phyloP scores from a whole-genome alignment of 2,329 filamentous ascomycete genomes.

The Diplodia scrobiculata region DNA sequence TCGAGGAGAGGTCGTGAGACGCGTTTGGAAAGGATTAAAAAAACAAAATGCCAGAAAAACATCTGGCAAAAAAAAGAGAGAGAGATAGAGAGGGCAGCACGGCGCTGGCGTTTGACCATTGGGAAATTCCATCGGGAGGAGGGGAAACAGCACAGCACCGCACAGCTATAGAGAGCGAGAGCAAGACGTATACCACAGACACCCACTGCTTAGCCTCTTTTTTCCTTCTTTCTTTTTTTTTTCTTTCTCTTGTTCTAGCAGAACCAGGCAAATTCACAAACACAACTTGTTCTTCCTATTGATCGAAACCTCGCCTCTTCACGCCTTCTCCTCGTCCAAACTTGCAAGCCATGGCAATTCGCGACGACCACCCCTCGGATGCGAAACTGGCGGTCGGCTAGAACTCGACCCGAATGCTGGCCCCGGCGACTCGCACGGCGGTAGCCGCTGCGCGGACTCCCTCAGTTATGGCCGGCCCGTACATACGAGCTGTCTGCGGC shows the following conservation, averaged over 20 bases:
- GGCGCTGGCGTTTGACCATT: background rate
- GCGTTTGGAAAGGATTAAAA: too few species aligned
- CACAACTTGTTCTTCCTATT: background rate
- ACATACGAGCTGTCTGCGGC: background rate
- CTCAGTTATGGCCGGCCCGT: background rate
- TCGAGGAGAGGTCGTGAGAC: background rate
- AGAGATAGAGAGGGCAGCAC: background rate
- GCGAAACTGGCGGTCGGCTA: background rate
- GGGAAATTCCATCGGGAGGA: background rate
- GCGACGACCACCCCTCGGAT: background rate
- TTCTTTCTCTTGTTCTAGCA: background rate
- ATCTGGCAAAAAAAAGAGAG: too few species aligned
- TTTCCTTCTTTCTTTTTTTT: too few species aligned
- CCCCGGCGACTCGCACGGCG: background rate
- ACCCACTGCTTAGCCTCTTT: background rate
- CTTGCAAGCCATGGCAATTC: too few species aligned
- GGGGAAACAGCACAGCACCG: background rate
- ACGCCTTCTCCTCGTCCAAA: too few species aligned
- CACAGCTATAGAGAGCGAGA: background rate
- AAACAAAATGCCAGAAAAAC: too few species aligned
- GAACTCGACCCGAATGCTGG: background rate
- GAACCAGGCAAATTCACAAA: background rate
- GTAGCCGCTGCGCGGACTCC: background rate
- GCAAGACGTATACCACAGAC: background rate
- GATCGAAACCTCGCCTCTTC: too few species aligned